Percentiles rank a stretch among this genome's conserved stretches.
Conservation (phyloP, 139 green algal genomes). For the Spirogloea muscicola region DNA sequence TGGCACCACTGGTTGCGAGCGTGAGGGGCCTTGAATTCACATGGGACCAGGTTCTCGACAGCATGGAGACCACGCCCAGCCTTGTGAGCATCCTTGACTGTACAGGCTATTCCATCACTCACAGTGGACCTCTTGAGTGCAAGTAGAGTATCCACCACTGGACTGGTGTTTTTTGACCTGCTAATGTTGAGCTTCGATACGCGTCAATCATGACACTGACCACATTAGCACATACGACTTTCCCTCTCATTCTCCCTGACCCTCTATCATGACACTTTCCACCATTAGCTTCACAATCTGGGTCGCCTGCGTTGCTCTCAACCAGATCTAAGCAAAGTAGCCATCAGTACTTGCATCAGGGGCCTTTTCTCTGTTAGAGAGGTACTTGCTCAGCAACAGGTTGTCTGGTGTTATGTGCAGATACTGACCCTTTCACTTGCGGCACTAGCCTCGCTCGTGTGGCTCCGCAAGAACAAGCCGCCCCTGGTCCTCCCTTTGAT, state of each 20-base stretch:
- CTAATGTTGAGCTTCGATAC: not conserved
- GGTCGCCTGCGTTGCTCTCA: not conserved
- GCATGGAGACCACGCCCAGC: conserved; percentile 24
- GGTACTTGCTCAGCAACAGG: not conserved
- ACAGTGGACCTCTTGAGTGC: not conserved
- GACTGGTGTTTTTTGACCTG: not conserved
- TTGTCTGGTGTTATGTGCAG: conserved; percentile 11
- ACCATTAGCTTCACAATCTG: not conserved
- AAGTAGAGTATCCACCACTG: not conserved
- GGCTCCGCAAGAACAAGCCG: conserved; percentile 45
- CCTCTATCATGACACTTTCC: not conserved
- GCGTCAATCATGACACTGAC: not conserved
- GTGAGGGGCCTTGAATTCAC: conserved; percentile 39
- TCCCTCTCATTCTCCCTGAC: not conserved
- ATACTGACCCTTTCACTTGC: conserved; percentile 32
- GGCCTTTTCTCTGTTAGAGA: not conserved
- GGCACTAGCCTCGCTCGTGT: conserved; percentile 39
- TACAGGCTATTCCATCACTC: not conserved
- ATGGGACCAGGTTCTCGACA: conserved; percentile 34
- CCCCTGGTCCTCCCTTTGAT: conserved; percentile 20
- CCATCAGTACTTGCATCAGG: not conserved
- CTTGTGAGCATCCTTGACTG: conserved; percentile 15
- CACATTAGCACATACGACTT: not conserved
- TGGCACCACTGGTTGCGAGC: conserved; percentile 25
- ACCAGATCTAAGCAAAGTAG: not conserved